Evolutionary conservation across 305 asterid genomes (phyloP), one percentile per base, ranked within the genome.

Genomic region (Fraxinus ornus): DNA sequence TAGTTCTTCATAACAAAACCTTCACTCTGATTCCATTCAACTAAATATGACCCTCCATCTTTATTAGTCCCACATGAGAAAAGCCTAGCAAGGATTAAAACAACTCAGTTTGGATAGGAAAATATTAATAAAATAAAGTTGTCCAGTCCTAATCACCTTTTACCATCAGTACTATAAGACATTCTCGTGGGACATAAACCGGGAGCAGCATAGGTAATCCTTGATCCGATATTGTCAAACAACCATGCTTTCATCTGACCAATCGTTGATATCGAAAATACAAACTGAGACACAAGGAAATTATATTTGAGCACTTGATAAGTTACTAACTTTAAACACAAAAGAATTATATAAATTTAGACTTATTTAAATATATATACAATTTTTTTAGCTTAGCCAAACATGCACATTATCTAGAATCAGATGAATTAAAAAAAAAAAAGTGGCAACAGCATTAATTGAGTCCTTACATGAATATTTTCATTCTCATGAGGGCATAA

Each of bases 241-340:
- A 91, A 36, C 97, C 97, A 93, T 74, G 88, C 90, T 88, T 87
- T 92, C 73, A 92, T 93, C 90, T 92, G 93, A 74, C 97, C 97
- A 84, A 82, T 87, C 68, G 80, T 88, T 26, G 97, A 87, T 81
- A 92, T 73, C 57, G 95, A 93, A 83, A 89, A 82, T 33, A 93
- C 13, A 82, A 90, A 89, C 95, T 93, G 90, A 32, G 70, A 81
- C 7, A 79, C 15, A 68, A 33, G 26, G 37, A 6, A 44, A 78
- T 8, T 71, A 12, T 5, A 32, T 71, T 70, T 19, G 37, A 71
- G 41, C 10, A 32, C 22, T 66, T 15, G 24, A 62, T 62, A 62
- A 22, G 33, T 62, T 22, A 62, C 32, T 62, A 9, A 62, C 32
- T 62, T 62, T 62, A 62, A 62, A 62, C 71, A 9, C 71, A 62